Evolutionary conservation across 148 eudicot species (phyloP), one percentile per base, ranked within the genome.

Genomic region (Spergularia bocconei): DNA sequence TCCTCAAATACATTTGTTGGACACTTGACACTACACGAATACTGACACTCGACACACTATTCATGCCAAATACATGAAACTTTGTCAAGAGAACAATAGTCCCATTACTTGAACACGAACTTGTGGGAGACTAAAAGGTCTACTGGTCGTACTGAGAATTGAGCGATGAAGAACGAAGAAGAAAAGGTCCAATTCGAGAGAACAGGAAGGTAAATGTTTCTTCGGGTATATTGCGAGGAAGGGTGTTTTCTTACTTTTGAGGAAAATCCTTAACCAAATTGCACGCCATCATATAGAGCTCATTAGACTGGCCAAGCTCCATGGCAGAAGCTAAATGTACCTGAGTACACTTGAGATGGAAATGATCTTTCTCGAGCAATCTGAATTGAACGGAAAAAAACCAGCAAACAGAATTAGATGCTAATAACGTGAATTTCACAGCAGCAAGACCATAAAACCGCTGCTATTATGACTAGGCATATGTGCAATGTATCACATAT

Each of bases 301-400:
- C 99, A 82, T 92, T 95, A 80, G 99, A 90, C 72, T 91, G 93
- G 69, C 90, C 90, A 72, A 95, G 94, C 85, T 92, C 99, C 96
- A 95, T 85, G 44, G 99, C 99, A 81, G 99, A 94, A 62, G 94
- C 97, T 79, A 92, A 88, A 82, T 95, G 99, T 79, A 95, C 97
- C 77, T 84, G 79, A 14, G 89, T 92, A 80, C 92, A 87, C 84
- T 95, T 95, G 73, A 90, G 85, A 85, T 95, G 99, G 77, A 95
- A 95, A 48, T 96, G 99, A 81, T 95, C 99, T 81, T 91, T 95
- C 82, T 95, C 99, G 59, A 95, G 99, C 87, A 95, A 89, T 74
- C 98, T 94, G 86, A 53, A 69, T 78, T 94, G 86, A 53, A 69
- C 75, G 74, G 54, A 82, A 48, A 21, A 63, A 74, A 36, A 62